Base-by-base conservation (phyloP, 345 rosid species). In the Passiflora organensis region DNA sequence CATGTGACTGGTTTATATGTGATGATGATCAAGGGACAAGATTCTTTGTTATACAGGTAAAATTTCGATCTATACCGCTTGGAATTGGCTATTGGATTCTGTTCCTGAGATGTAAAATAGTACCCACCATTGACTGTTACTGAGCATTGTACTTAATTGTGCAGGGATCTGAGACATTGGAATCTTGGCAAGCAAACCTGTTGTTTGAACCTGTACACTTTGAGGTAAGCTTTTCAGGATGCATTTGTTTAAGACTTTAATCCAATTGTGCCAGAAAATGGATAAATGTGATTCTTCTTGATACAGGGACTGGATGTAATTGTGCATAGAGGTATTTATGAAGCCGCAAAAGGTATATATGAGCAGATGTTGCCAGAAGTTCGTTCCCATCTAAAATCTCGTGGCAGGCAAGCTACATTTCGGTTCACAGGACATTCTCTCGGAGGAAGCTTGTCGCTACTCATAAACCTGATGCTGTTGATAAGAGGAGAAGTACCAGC, bases 341-440 rank as follows among this genome's bases (percentile, higher is more conserved):
- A 89, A 82, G 99, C 96, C 51, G 99, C 99, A 21, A 93, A 89
- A 76, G 99, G 97, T 13, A 85, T 85, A 18, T 93, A 85, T 53
- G 81, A 80, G 22, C 96, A 93, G 65, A 84, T 87, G 86, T 66
- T 93, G 78, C 96, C 97, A 0, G 95, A 93, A 76, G 84, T 87
- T 21, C 80, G 52, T 1, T 76, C 82, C 22, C 99, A 93, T 61
- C 70, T 93, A 46, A 75, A 76, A 43, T 75, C 85, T 6, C 73
- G 60, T 49, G 96, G 95, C 64, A 69, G 72, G 52, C 73, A 48
- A 43, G 95, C 95, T 51, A 70, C 81, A 57, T 83, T 89, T 28
- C 86, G 97, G 42, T 93, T 93, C 80, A 83, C 96, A 0, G 99
- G 99, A 42, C 99, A 93, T 66, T 93, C 99, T 56, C 81, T 93